A percentile compares a stretch with the other conserved stretches of the same genome.
Conservation (phyloP, 768 basidiomycete genomes). For the Hirschioporus abietinus region DNA sequence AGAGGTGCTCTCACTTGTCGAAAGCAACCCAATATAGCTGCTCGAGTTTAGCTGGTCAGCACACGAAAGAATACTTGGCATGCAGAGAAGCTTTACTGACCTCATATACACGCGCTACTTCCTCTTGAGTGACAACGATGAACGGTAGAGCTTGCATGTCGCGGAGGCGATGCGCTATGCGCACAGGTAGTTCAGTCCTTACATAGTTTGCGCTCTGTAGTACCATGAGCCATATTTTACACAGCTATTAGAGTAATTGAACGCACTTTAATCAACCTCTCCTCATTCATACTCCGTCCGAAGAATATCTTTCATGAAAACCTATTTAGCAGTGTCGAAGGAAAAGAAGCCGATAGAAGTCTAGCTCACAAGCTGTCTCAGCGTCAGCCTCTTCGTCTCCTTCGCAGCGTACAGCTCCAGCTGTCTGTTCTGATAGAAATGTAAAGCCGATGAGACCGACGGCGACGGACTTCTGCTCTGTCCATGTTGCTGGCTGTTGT, state of each 20-base stretch:
- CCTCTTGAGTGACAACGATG: slow-evolving; percentile 81
- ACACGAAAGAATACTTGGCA: not conserved
- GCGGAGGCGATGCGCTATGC: slow-evolving; percentile 81
- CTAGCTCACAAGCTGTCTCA: slow-evolving; percentile 66
- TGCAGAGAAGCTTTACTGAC: slow-evolving; percentile 33
- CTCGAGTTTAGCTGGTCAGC: slow-evolving; percentile 1
- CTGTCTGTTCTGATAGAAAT: slow-evolving; percentile 79
- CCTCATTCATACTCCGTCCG: slow-evolving; percentile 76
- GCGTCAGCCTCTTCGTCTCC: slow-evolving; percentile 63
- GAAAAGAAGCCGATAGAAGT: not conserved
- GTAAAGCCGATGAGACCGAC: slow-evolving; percentile 2
- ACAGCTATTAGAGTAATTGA: slow-evolving; percentile 1
- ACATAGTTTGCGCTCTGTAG: slow-evolving; percentile 85
- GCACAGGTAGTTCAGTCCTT: slow-evolving; percentile 80
- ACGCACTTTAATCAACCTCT: slow-evolving; percentile 68
- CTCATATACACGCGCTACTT: slow-evolving; percentile 79
- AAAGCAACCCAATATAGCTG: slow-evolving; percentile 87
- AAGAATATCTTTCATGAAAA: slow-evolving; percentile 60
- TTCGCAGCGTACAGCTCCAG: slow-evolving; percentile 76
- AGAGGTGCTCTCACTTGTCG: slow-evolving; percentile 51
- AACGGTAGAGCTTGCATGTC: slow-evolving; percentile 86
- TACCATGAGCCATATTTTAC: not conserved
- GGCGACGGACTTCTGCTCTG: not conserved
- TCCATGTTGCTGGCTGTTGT: not conserved
- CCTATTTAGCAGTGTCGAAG: slow-evolving; percentile 10